Conservation (phyloP, 176 grass and related monocot species). For the Oryza punctata region DNA sequence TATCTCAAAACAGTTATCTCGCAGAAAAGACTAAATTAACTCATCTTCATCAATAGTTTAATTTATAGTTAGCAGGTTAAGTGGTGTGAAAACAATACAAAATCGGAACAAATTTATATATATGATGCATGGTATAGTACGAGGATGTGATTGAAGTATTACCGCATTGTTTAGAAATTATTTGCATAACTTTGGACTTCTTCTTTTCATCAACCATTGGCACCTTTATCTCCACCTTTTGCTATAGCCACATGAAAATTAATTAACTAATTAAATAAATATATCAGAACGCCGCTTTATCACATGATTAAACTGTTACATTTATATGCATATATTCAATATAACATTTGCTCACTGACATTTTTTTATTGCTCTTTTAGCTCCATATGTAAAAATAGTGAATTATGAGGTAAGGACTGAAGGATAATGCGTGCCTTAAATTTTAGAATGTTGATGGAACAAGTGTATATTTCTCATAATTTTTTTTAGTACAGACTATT, state of each 20-base stretch:
- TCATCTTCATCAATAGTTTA: not conserved
- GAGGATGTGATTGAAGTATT: not conserved
- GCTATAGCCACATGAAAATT: not conserved
- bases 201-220: not conserved
- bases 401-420: not conserved
- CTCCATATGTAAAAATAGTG: not conserved
- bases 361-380: not conserved
- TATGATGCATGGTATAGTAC: too few relatives aligned
- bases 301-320: not conserved
- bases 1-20: not conserved
- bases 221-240: conserved; percentile 9
- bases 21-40: not conserved
- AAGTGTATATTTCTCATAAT: too few relatives aligned
- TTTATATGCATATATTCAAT: not conserved
- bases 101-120: too few relatives aligned
- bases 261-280: not conserved
- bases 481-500: too few relatives aligned
- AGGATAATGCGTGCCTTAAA: not conserved
- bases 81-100: not conserved
- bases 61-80: not conserved
- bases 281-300: not conserved
- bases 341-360: not conserved
- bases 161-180: not conserved
- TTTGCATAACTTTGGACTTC: conserved; percentile 11
- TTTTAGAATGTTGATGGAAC: not conserved